These are phyloP conservation scores for Wallacemonas sp. DNA, from an alignment of 208 protist genomes.

Conservation along the genomic window DNA sequence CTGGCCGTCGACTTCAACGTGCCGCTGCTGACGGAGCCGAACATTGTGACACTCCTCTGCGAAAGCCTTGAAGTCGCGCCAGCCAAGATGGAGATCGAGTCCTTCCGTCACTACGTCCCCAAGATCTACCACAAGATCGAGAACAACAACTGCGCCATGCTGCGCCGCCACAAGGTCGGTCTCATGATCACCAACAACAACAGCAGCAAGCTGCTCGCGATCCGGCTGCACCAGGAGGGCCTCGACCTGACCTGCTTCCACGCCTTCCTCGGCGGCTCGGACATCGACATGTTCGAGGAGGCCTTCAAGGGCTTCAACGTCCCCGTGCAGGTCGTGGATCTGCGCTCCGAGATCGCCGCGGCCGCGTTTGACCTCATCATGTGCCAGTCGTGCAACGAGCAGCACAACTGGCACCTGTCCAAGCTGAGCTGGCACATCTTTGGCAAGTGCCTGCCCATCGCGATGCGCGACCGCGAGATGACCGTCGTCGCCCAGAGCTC, in stretches of 20 bases:
- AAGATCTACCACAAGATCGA: conserved; percentile 89
- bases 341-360: conserved; percentile 85
- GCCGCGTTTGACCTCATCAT: conserved; percentile 88
- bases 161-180: conserved; percentile 86
- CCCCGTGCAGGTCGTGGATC: conserved; percentile 86
- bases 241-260: conserved; percentile 89
- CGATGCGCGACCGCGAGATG: conserved; percentile 77
- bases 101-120: conserved; percentile 86
- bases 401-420: conserved; percentile 89
- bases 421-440: conserved; percentile 89
- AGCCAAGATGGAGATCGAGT: conserved; percentile 70
- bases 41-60: conserved; percentile 80
- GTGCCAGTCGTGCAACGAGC: conserved; percentile 76
- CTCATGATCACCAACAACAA: conserved; percentile 91
- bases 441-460: conserved; percentile 63
- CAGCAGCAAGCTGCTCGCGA: conserved; percentile 86
- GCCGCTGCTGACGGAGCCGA: conserved; percentile 85
- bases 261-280: conserved; percentile 80
- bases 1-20: conserved; percentile 92
- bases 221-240: conserved; percentile 76
- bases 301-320: conserved; percentile 75
- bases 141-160: conserved; percentile 89
- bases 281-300: conserved; percentile 82
- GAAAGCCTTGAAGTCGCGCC: conserved; percentile 53
- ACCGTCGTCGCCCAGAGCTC: conserved; percentile 90